Evolutionary conservation across 78 protist species (phyloP), one percentile per base, ranked within the genome.

Genomic region (Monocercomonoides exilis): DNA sequence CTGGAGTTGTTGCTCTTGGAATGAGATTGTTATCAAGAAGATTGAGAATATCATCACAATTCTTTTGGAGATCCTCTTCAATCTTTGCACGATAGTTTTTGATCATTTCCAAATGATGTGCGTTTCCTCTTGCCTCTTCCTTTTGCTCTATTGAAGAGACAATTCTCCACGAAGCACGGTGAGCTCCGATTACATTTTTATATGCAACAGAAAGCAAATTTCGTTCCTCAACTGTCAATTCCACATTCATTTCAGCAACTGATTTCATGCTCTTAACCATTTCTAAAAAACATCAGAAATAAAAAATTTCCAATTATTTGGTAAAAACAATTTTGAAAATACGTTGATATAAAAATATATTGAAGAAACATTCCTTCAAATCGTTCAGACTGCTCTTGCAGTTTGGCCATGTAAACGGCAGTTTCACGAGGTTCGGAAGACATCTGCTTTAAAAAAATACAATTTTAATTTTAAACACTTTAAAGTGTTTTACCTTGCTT

Each of bases 181-280:
- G 6, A 6, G 11, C 11, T 80, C 84, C 84, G 11, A 80, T 11
- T 6, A 80, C 81, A 80, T 80, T 80, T 6, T 11, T 6, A 80
- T 29, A 80, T 29, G 81, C 11, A 11, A 80, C 41, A 44, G 84
- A 80, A 11, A 80, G 33, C 6, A 80, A 11, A 42, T 80, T 80
- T 11, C 84, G 41, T 11, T 80, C 84, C 21, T 80, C 84, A 80
- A 11, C 33, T 44, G 84, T 44, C 45, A 80, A 11, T 80, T 80
- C 97, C 46, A 88, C 87, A 87, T 90, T 88, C 44, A 92, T 44
- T 81, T 85, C 42, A 11, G 97, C 98, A n/a, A 97, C 96, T 41
- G 87, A 45, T 84, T 90, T 93, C 96, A 97, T 96, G 84, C 92
- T 54, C 46, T 92, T 85, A 36, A 95, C 98, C 99, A 96, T 96